These are phyloP conservation scores for Linderina pennispora DNA, from an alignment of 192 early-diverging fungal species.

Conservation along the genomic window DNA sequence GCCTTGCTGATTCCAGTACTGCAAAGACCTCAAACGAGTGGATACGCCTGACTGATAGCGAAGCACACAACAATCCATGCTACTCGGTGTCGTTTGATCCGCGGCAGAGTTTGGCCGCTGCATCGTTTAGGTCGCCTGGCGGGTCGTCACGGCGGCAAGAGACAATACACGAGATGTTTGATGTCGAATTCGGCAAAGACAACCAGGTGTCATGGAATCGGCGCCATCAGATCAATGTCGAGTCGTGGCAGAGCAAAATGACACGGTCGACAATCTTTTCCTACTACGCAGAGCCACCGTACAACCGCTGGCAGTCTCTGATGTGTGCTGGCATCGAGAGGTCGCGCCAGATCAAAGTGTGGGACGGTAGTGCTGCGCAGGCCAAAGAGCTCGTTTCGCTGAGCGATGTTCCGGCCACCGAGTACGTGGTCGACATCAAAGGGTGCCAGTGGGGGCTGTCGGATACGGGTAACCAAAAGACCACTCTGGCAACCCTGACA, in stretches of 20 bases:
- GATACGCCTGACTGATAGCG: constrained; percentile 9
- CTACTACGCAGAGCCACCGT: not conserved
- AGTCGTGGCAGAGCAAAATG: constrained; percentile 22
- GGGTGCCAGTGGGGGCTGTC: constrained; percentile 20
- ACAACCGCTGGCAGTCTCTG: constrained; percentile 4
- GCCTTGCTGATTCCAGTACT: not conserved
- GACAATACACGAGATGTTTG: constrained; percentile 26
- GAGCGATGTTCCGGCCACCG: constrained; percentile 1
- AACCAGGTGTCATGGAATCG: constrained; percentile 1
- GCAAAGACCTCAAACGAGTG: constrained; percentile 2
- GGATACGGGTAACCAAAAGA: not conserved
- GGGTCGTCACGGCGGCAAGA: not conserved
- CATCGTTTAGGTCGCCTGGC: constrained; percentile 18
- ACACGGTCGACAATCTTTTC: constrained; percentile 28
- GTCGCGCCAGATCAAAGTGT: constrained; percentile 7
- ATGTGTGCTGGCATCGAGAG: constrained; percentile 35
- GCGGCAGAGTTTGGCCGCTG: constrained; percentile 6
- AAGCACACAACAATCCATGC: constrained; percentile 4
- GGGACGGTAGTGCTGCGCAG: constrained; percentile 3
- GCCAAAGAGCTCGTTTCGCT: constrained; percentile 6
- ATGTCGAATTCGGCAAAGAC: not conserved
- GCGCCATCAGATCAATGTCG: constrained; percentile 1
- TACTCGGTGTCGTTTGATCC: constrained; percentile 18
- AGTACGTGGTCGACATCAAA: constrained; percentile 23
- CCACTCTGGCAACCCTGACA: constrained; percentile 23